Evolutionary conservation across 805 yeast species (phyloP), one percentile per base, ranked within the genome.

Genomic region (Alloascoidea africana): DNA sequence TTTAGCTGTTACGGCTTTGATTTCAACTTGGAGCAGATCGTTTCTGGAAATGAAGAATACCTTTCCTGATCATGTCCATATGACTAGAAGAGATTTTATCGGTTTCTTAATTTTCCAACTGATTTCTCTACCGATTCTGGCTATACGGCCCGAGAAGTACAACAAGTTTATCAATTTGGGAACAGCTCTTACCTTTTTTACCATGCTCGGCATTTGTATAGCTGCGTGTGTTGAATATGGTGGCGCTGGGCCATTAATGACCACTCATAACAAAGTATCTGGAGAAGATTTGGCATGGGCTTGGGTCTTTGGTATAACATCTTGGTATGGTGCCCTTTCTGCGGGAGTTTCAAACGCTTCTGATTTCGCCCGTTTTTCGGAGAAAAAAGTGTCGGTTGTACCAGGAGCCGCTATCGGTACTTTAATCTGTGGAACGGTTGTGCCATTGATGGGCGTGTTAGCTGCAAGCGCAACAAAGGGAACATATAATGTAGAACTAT

Each of bases 41-140:
- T n/a, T n/a, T 62, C 48, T 59, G 62, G 42, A 53, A 60, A 11
- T 45, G 54, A n/a, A n/a, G n/a, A n/a, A n/a, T n/a, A n/a, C n/a
- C n/a, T 8, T 68, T 56, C 46, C 47, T 55, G 47, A 53, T 49
- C 32, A 52, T 67, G n/a, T n/a, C n/a, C n/a, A n/a, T n/a, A n/a
- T n/a, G n/a, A n/a, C n/a, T n/a, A n/a, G n/a, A 6, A 46, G 45
- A 37, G 63, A 65, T 18, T 57, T 67, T 36, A 53, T 65, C 40
- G 66, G 65, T 1, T 65, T 66, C 42, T 41, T 66, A 3, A 41
- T 63, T 11, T 72, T 65, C 52, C 70, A 68, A 41, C 35, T 68
- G 3, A 44, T 69, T 32, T 58, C 63, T 4, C 51, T 62, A 5
- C 61, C 64, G 14, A 55, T 60, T 42, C 59, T 65, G 39, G 53